Evolutionary conservation across 73 alveolate species (phyloP), one percentile per base, ranked within the genome.

Genomic region (Paramecium sexaurelia): DNA sequence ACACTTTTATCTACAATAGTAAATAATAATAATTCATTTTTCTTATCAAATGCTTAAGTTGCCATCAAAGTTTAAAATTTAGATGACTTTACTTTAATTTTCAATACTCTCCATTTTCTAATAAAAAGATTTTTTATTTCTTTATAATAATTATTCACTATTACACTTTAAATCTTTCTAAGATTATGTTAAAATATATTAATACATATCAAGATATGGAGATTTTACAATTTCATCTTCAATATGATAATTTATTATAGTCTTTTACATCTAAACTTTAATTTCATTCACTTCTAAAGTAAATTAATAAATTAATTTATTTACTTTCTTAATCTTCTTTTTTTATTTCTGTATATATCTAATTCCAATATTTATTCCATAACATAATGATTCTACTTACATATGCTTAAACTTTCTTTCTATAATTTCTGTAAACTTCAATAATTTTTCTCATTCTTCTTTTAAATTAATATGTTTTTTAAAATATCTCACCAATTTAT

Each of bases 141-240:
- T 78, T 40, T 40, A 39, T 41, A 78, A 45, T 41, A 78, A 6
- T 78, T 20, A 39, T 78, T 40, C 13, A 61, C 73, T 2, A 78
- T 78, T 17, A 22, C 29, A 26, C 32, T 9, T 78, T 78, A 43
- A 2, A 78, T 41, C 55, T 78, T 78, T 8, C 71, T 78, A 36
- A 36, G 9, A 73, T 17, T 51, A n/a, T n/a, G n/a, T n/a, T n/a
- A 33, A 36, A 11, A 33, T 35, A 73, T 36, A n/a, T n/a, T 11
- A 36, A 33, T 73, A 73, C 87, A 73, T 73, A 43, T 78, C 90
- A 17, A 78, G 40, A 78, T 78, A 78, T 19, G 90, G 90, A 8
- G 73, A 39, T 45, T 78, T 78, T 6, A 15, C 55, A 3, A 78
- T 78, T 20, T 78, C 90, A 20, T 78, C 90, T 37, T 78, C 90